phyloP scores from a whole-genome alignment of 106 monocot genomes.

The Dendrobium nobile region DNA sequence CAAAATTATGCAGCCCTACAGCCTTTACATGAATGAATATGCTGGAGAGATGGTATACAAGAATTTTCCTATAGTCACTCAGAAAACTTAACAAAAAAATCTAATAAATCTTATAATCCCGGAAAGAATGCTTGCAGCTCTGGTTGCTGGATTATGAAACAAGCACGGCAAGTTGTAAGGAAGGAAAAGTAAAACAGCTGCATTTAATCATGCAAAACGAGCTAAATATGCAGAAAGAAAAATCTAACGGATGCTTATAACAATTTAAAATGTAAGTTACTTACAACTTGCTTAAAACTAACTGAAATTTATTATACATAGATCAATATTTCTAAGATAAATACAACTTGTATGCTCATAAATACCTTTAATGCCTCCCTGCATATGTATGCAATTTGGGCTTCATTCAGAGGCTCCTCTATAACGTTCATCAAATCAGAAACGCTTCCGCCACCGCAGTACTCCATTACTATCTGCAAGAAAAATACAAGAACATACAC shows the following conservation, averaged over 20 bases:
- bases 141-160: neutral
- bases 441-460: constrained; percentile 98
- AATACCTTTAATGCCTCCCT: constrained; percentile 94
- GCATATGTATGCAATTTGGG: constrained; percentile 96
- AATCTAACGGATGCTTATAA: neutral
- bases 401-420: constrained; percentile 81
- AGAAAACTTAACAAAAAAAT: too few species aligned
- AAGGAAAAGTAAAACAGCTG: neutral
- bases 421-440: constrained; percentile 89
- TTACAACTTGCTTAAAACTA: neutral
- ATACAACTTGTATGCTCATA: neutral
- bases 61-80: too few species aligned
- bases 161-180: neutral
- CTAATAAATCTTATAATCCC: neutral
- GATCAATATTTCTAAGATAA: neutral
- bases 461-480: constrained; percentile 99
- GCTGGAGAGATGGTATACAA: too few species aligned
- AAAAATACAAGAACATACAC: constrained; percentile 8
- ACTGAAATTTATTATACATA: neutral
- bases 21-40: too few species aligned
- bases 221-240: neutral
- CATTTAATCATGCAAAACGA: neutral
- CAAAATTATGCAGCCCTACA: too few species aligned
- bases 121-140: neutral
- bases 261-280: neutral